phyloP scores from a whole-genome alignment of 148 eudicot genomes.

The Diospyros lotus region DNA sequence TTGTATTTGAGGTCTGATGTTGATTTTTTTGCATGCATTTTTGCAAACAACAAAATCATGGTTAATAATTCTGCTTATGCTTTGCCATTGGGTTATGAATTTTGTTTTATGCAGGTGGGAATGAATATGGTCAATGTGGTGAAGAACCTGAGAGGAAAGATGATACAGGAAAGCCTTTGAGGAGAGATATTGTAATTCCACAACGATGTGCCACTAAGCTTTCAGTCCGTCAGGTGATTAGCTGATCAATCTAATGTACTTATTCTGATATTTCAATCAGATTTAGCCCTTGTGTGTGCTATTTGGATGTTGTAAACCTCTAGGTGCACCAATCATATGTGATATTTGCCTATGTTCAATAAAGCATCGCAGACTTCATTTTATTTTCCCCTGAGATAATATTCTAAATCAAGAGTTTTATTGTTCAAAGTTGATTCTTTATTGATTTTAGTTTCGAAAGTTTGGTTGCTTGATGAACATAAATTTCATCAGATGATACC shows the following conservation, averaged over 20 bases:
- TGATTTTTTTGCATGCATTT: neutral
- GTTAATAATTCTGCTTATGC: neutral
- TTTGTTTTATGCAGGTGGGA: slow-evolving; percentile 60
- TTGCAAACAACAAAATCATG: neutral
- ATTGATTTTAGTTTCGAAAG: neutral
- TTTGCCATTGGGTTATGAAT: slow-evolving; percentile 2
- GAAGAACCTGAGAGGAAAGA: slow-evolving; percentile 91
- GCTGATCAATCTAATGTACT: neutral
- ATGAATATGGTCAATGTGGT: slow-evolving; percentile 99
- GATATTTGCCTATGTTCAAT: neutral
- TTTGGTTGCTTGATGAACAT: neutral
- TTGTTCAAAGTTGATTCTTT: neutral
- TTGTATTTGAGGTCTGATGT: neutral
- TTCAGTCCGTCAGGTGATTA: slow-evolving; percentile 76
- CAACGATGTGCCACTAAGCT: slow-evolving; percentile 91
- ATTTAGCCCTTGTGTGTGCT: neutral
- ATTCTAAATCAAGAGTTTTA: neutral
- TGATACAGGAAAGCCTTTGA: slow-evolving; percentile 65
- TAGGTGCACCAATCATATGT: neutral
- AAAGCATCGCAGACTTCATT: neutral
- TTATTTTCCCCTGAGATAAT: neutral
- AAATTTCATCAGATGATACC: neutral
- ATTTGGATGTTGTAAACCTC: neutral
- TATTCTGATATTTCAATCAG: neutral
- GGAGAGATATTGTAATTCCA: slow-evolving; percentile 88